phyloP scores from a whole-genome alignment of 306 rosid genomes.

The Fragaria nilgerrensis region DNA sequence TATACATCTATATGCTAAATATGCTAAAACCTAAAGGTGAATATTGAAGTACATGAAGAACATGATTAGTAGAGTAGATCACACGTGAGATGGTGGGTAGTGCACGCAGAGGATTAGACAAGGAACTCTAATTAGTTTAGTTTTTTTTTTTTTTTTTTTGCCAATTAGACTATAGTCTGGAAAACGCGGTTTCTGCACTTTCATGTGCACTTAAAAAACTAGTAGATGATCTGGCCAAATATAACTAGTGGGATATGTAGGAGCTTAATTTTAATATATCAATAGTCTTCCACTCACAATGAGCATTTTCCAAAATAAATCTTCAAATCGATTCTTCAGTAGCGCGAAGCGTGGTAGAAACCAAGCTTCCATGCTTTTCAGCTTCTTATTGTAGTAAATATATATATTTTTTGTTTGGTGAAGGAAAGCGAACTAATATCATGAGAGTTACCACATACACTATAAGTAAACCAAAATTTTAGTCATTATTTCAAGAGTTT shows the following conservation, averaged over 20 bases:
- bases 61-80: neutral
- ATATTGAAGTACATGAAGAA: neutral
- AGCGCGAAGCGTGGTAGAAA: no score
- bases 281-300: neutral
- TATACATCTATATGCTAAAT: neutral
- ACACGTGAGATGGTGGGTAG: conserved; percentile 37
- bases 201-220: conserved; percentile 15
- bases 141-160: no score
- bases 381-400: no score
- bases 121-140: conserved; percentile 17
- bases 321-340: no score
- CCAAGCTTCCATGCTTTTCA: no score
- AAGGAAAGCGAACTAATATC: no score
- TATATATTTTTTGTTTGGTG: no score
- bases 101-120: conserved; percentile 11
- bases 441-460: no score
- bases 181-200: conserved; percentile 54
- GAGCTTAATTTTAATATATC: conserved; percentile 13
- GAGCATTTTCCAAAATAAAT: neutral
- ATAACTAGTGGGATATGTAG: conserved; percentile 15
- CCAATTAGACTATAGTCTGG: neutral
- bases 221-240: neutral
- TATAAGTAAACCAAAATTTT: no score
- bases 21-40: neutral
- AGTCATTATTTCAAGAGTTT: no score